These are phyloP conservation scores for Scleroderma bovista DNA, from an alignment of 768 basidiomycete species.

Conservation along the genomic window DNA sequence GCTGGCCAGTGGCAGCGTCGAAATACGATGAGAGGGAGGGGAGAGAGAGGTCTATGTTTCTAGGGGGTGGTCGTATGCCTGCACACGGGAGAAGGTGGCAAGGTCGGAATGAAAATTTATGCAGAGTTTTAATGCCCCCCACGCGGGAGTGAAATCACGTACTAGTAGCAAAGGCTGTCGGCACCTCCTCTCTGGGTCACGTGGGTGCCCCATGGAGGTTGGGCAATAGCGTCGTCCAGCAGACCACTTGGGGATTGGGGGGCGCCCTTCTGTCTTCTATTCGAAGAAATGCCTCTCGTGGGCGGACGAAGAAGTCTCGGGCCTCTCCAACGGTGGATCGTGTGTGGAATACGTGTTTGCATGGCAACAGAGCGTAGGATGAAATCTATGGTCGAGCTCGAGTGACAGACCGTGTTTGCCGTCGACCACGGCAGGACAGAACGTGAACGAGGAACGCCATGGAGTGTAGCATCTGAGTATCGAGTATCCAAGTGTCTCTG, in stretches of 20 bases:
- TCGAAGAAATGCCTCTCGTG: not conserved
- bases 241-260: conserved; percentile 1
- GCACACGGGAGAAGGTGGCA: conserved; percentile 12
- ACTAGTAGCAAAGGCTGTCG: conserved; percentile 16
- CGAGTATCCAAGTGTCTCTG: too few relatives aligned
- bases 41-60: too few relatives aligned
- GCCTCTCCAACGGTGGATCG: too few relatives aligned
- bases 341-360: not conserved
- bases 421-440: too few relatives aligned
- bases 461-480: too few relatives aligned
- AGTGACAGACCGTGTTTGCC: too few relatives aligned
- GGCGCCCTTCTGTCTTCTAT: not conserved
- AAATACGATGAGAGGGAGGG: too few relatives aligned
- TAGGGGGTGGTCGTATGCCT: conserved; percentile 14
- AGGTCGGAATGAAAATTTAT: conserved; percentile 16
- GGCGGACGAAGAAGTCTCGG: not conserved
- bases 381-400: too few relatives aligned
- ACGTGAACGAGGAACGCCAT: too few relatives aligned
- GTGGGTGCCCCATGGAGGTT: conserved; percentile 3
- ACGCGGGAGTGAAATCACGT: conserved; percentile 17
- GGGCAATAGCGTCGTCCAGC: too few relatives aligned
- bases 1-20: not conserved
- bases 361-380: not conserved
- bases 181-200: not conserved
- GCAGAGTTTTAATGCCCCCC: conserved; percentile 12